Conservation (phyloP, 768 basidiomycete genomes). For the Panaeolus cyanescens region DNA sequence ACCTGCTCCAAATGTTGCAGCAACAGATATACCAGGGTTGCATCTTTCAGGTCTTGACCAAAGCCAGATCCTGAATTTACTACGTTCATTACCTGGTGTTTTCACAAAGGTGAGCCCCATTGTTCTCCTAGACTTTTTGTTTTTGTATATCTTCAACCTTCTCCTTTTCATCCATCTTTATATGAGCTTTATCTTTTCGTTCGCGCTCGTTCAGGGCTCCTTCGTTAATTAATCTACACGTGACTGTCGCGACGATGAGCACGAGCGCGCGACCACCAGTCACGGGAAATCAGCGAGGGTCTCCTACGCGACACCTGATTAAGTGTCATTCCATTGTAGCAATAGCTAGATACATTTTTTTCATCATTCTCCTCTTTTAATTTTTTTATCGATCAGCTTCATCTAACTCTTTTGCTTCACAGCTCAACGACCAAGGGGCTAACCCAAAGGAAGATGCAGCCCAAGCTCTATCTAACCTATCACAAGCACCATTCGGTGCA, state of each 20-base stretch:
- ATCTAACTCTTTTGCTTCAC: not conserved
- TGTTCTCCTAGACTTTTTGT: conserved; percentile 7
- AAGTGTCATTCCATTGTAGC: not conserved
- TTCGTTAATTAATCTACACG: conserved; percentile 33
- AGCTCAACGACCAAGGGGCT: conserved; percentile 43
- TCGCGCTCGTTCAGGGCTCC: conserved; percentile 10
- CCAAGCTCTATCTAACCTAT: conserved; percentile 42
- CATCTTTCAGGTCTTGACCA: conserved; percentile 44
- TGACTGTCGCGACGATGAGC: conserved; percentile 38
- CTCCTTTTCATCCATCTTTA: conserved; percentile 9
- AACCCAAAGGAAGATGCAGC: conserved; percentile 65
- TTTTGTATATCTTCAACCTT: conserved; percentile 11
- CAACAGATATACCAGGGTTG: conserved; percentile 25
- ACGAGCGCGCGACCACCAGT: conserved; percentile 35
- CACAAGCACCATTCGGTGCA: conserved; percentile 45
- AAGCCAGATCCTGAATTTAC: conserved; percentile 58
- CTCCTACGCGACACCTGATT: conserved; percentile 5
- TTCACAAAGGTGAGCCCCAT: conserved; percentile 54
- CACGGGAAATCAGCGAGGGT: conserved; percentile 34
- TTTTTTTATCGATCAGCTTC: conserved; percentile 5
- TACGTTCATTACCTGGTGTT: conserved; percentile 56
- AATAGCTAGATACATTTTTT: not conserved
- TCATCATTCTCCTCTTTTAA: not conserved
- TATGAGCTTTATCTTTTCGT: not conserved
- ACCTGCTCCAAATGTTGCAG: conserved; percentile 23